Percentiles rank a stretch among this genome's conserved stretches.
Evolutionary conservation across 495 filamentous ascomycete genomes (phyloP).

Genomic region (Aspergillus cristatus): DNA sequence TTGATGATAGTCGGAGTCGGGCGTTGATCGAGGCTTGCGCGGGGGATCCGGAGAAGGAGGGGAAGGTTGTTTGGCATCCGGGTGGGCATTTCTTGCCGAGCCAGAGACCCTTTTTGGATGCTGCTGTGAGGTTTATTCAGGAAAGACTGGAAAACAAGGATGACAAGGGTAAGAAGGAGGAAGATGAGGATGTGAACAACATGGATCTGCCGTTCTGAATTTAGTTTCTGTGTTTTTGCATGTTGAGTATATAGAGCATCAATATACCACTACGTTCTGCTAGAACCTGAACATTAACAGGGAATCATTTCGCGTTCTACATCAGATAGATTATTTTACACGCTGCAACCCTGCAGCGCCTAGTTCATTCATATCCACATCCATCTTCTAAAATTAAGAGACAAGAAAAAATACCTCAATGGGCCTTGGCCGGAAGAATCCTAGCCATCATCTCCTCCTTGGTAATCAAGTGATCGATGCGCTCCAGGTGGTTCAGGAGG

Average conservation of each 20-base stretch:
- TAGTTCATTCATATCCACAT: conserved; percentile 5
- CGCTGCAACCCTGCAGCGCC: conserved; percentile 11
- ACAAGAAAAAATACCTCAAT: conserved; percentile 16
- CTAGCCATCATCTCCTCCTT: conserved; percentile 99
- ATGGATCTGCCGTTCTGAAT: conserved; percentile 59
- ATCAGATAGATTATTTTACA: conserved; percentile 12
- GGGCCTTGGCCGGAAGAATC: conserved; percentile 60
- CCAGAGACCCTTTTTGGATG: conserved; percentile 67
- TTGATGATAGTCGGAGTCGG: conserved; percentile 63
- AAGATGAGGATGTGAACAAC: conserved; percentile 49
- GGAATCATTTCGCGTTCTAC: no score
- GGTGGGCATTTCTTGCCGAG: conserved; percentile 90
- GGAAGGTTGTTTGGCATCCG: conserved; percentile 69
- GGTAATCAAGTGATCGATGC: conserved; percentile 96
- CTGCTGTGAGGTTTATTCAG: conserved; percentile 64
- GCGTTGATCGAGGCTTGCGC: conserved; percentile 59
- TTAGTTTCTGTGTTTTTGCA: no score
- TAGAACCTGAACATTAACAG: no score
- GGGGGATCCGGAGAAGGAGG: conserved; percentile 41
- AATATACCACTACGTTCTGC: no score
- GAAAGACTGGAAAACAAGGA: conserved; percentile 38
- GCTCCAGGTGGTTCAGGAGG: conserved; percentile 79
- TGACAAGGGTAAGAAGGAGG: conserved; percentile 34
- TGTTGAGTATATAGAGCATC: no score
- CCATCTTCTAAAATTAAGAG: conserved; percentile 1